A percentile compares a stretch with the other conserved stretches of the same genome.
Conservation (phyloP, 2,329 filamentous ascomycete genomes). For the Fusarium cyanostomum region DNA sequence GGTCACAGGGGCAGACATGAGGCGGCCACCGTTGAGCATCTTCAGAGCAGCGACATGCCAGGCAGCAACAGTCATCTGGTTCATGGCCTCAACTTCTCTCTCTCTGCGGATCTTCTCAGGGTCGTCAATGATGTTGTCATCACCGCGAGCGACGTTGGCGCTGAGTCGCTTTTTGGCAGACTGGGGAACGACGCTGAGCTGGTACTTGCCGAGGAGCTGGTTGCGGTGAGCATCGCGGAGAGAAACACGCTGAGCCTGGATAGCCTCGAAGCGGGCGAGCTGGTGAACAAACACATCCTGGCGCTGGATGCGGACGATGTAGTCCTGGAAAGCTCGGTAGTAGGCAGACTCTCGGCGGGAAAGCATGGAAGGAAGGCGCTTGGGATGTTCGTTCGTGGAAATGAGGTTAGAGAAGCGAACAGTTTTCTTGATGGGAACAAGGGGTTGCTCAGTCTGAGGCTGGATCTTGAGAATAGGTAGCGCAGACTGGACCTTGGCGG, state of each 20-base stretch:
- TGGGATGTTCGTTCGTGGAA: slow-evolving; percentile 56
- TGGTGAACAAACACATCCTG: slow-evolving; percentile 87
- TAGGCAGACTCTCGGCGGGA: slow-evolving; percentile 78
- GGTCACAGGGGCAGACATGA: slow-evolving; percentile 71
- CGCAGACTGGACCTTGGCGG: slow-evolving; percentile 42
- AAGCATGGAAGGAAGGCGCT: slow-evolving; percentile 62
- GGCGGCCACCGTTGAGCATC: slow-evolving; percentile 69
- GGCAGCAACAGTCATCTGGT: slow-evolving; percentile 70
- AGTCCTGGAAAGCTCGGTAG: slow-evolving; percentile 85
- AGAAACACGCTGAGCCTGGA: slow-evolving; percentile 84
- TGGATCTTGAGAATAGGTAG: slow-evolving; percentile 26
- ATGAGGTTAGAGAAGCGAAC: slow-evolving; percentile 75
- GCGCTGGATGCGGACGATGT: slow-evolving; percentile 71
- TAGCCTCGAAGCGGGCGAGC: slow-evolving; percentile 84
- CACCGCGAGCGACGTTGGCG: slow-evolving; percentile 77
- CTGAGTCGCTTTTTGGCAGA: slow-evolving; percentile 76
- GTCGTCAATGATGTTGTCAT: slow-evolving; percentile 70
- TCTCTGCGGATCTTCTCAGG: slow-evolving; percentile 72
- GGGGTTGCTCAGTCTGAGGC: slow-evolving; percentile 25
- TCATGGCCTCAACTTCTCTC: slow-evolving; percentile 82
- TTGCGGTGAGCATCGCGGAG: slow-evolving; percentile 78
- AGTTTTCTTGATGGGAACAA: slow-evolving; percentile 69
- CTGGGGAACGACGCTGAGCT: slow-evolving; percentile 74
- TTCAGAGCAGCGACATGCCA: slow-evolving; percentile 71
- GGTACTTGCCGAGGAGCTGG: slow-evolving; percentile 85